Conservation (phyloP, 371 early-diverging fungal species). For the Choanephora cucurbitarum region DNA sequence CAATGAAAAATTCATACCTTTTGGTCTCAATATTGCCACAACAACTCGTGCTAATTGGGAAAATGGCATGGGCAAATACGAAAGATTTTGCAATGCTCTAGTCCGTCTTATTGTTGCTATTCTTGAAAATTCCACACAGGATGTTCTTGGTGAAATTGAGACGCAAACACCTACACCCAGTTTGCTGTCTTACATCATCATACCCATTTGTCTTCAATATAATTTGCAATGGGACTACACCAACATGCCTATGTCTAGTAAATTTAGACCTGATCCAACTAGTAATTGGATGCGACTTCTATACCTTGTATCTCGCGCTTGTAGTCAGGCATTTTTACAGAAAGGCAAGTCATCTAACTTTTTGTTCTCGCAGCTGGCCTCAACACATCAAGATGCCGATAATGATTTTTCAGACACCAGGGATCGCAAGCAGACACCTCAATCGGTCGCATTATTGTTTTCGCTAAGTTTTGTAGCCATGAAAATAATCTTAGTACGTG, state of each 20-base stretch:
- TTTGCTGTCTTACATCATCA: slow-evolving; percentile 52
- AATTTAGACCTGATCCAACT: slow-evolving; percentile 36
- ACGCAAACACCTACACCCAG: slow-evolving; percentile 39
- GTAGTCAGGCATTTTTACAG: slow-evolving; percentile 38
- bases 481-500: slow-evolving; percentile 59
- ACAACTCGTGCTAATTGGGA: slow-evolving; percentile 51
- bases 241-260: slow-evolving; percentile 19
- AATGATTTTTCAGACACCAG: slow-evolving; percentile 33
- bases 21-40: slow-evolving; percentile 36
- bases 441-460: slow-evolving; percentile 30
- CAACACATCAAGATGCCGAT: slow-evolving; percentile 9
- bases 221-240: slow-evolving; percentile 35
- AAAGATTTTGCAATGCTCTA: slow-evolving; percentile 49
- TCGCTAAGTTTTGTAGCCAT: slow-evolving; percentile 56
- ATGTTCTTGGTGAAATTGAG: slow-evolving; percentile 56
- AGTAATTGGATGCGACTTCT: slow-evolving; percentile 49
- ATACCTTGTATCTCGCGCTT: slow-evolving; percentile 35
- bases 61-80: slow-evolving; percentile 26
- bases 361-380: slow-evolving; percentile 35
- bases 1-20: slow-evolving; percentile 51
- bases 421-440: slow-evolving; percentile 38
- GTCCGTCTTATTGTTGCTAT: slow-evolving; percentile 60
- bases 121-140: slow-evolving; percentile 54
- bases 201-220: slow-evolving; percentile 58
- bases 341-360: slow-evolving; percentile 45